Conservation (phyloP, 1,139 yeast genomes). For the Debaryomycetaceae sp. region DNA sequence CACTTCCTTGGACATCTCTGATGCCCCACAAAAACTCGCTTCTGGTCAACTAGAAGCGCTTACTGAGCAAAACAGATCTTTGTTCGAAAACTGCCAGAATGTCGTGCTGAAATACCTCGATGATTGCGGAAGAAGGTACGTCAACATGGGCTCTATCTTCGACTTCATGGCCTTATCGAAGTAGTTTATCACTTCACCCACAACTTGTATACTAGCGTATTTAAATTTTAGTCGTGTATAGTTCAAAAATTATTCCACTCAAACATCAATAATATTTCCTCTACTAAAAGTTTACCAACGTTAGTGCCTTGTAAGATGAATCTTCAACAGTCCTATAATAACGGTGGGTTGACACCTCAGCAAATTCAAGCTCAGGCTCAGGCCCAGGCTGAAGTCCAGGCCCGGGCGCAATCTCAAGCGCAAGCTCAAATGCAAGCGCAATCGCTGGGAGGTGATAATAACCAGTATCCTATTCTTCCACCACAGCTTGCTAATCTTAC, state of each 20-base stretch:
- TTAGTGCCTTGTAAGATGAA: slow-evolving; percentile 9
- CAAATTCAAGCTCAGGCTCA: slow-evolving; percentile 5
- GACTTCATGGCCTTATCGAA: slow-evolving; percentile 41
- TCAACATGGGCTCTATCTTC: slow-evolving; percentile 80
- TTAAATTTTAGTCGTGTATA: not conserved
- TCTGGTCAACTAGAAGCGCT: slow-evolving; percentile 66
- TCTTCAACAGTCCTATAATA: slow-evolving; percentile 11
- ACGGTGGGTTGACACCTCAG: slow-evolving; percentile 6
- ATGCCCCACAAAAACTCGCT: slow-evolving; percentile 40
- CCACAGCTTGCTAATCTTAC: slow-evolving; percentile 41
- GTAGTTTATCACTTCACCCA: not conserved
- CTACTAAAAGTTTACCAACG: not conserved
- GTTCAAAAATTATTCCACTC: not conserved
- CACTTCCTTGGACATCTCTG: slow-evolving; percentile 23
- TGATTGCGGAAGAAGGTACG: slow-evolving; percentile 89
- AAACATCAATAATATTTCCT: not conserved
- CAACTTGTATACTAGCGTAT: not conserved
- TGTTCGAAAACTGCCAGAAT: slow-evolving; percentile 54
- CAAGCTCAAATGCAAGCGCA: slow-evolving; percentile 15
- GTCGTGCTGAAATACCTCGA: slow-evolving; percentile 72
- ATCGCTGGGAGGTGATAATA: slow-evolving; percentile 2
- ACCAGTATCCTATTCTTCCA: slow-evolving; percentile 29
- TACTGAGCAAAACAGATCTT: slow-evolving; percentile 73
- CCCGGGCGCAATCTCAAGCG: slow-evolving; percentile 3
- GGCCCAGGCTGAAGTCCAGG: slow-evolving; percentile 7